Percentiles rank a stretch among this genome's conserved stretches.
phyloP scores from a whole-genome alignment of 805 yeast genomes.

The Candida ortonii region DNA sequence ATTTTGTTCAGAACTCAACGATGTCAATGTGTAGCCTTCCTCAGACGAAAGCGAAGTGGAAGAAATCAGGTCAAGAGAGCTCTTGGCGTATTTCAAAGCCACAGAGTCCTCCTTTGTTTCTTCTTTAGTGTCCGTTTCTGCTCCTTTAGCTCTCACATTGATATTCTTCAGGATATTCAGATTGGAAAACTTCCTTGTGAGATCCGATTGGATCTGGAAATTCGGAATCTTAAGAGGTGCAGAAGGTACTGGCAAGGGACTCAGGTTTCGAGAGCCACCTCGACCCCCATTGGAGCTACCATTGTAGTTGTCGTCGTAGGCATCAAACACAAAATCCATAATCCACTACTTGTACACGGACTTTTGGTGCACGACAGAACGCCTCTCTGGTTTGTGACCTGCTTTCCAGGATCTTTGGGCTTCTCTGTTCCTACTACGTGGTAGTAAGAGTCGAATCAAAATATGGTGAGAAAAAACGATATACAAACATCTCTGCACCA shows the following conservation, averaged over 20 bases:
- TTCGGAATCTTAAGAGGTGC: constrained; percentile 38
- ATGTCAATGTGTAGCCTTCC: constrained; percentile 5
- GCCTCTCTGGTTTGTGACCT: too few species aligned
- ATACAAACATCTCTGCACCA: constrained; percentile 7
- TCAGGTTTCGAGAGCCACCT: constrained; percentile 3
- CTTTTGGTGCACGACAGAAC: too few species aligned
- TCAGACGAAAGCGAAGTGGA: constrained; percentile 4
- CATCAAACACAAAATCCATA: constrained; percentile 32
- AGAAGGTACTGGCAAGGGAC: constrained; percentile 35
- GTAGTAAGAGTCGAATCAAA: neutral
- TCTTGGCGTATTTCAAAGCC: constrained; percentile 49
- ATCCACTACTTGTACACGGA: neutral
- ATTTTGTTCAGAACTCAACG: constrained; percentile 8
- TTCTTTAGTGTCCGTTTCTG: constrained; percentile 7
- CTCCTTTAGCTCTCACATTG: constrained; percentile 13
- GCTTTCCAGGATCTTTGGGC: too few species aligned
- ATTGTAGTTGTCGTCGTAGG: constrained; percentile 17
- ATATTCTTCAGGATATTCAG: constrained; percentile 32
- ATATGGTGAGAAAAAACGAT: neutral
- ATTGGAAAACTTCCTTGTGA: constrained; percentile 37
- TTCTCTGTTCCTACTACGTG: constrained; percentile 1
- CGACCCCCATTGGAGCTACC: constrained; percentile 3
- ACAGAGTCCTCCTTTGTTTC: constrained; percentile 11
- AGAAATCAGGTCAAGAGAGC: constrained; percentile 40
- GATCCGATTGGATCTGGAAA: constrained; percentile 34